Evolutionary conservation across 257 asterid species (phyloP), one percentile per base, ranked within the genome.

Genomic region (Datura wrightii): DNA sequence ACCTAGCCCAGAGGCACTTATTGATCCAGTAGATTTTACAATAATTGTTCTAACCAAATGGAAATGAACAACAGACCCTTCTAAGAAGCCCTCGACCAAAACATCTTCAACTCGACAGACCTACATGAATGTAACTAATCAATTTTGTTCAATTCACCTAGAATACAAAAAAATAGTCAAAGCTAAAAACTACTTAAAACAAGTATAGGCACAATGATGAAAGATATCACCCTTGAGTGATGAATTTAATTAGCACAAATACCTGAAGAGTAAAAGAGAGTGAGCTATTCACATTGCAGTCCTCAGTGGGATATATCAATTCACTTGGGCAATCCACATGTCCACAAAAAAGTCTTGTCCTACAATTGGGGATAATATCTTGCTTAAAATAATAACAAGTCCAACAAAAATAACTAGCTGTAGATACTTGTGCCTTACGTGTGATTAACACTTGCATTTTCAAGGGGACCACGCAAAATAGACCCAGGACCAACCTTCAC

Each of bases 231-330:
- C 85, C 90, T 86, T 88, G 83, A 86, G 86, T 84, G 88, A 82
- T 63, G 89, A 90, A 87, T 84, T 83, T 79, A 83, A 84, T 88
- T 83, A 59, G 72, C 59, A 80, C 79, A 84, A 87, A 86, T 89
- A 95, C 98, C 98, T 95, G 98, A 85, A 95, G 94, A 86, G 98
- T 94, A 89, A 93, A 93, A 86, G 98, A 82, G 72, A 95, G 85
- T 80, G 98, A 93, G 82, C 92, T 91, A 88, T 95, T 95, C 86
- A 95, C 95, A 82, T 91, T 94, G 94, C 98, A 95, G 86, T 95
- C 97, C 90, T 95, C 98, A 70, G 96, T 97, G 83, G 98, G 98
- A 76, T 92, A 90, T 87, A 94, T 91, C 87, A 95, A 87, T 86
- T 94, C 98, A 50, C 88, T 78, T 85, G 98, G 97, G 91, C 98